A percentile compares a stretch with the other conserved stretches of the same genome.
phyloP scores from a whole-genome alignment of 2,329 filamentous ascomycete genomes.

The Aspergillus sp. region DNA sequence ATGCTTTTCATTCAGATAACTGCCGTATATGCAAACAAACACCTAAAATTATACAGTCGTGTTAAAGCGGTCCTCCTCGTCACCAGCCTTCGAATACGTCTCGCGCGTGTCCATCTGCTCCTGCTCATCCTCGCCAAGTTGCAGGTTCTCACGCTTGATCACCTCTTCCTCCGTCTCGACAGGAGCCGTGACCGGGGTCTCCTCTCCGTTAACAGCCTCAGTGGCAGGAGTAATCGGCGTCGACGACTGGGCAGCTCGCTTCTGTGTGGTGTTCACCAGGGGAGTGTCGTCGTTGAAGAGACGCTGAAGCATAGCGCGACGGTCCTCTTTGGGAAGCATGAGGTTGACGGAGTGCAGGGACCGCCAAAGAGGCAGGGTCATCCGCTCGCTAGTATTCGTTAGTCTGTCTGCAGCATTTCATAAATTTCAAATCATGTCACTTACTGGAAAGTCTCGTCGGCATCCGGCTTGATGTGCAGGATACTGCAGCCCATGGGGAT shows the following conservation, averaged over 20 bases:
- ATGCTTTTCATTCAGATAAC: slow-evolving; percentile 3
- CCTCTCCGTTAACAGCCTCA: slow-evolving; percentile 11
- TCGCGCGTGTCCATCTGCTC: slow-evolving; percentile 44
- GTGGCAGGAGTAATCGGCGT: slow-evolving; percentile 17
- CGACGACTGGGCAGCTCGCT: slow-evolving; percentile 24
- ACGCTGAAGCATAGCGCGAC: slow-evolving; percentile 85
- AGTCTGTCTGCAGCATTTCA: slow-evolving; percentile 10
- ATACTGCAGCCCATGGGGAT: slow-evolving; percentile 92
- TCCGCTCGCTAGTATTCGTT: slow-evolving; percentile 61
- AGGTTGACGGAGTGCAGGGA: slow-evolving; percentile 89
- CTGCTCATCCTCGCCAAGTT: slow-evolving; percentile 44
- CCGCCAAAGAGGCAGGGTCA: slow-evolving; percentile 92
- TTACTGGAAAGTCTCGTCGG: slow-evolving; percentile 55
- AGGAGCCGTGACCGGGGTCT: slow-evolving; percentile 19
- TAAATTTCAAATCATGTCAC: slow-evolving; percentile 9
- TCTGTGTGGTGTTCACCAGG: slow-evolving; percentile 64
- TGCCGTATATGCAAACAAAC: slow-evolving; percentile 11
- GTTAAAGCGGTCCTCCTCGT: slow-evolving; percentile 50
- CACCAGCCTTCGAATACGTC: slow-evolving; percentile 47
- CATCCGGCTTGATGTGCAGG: slow-evolving; percentile 74
- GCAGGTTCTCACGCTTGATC: slow-evolving; percentile 42
- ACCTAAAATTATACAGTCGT: slow-evolving; percentile 45
- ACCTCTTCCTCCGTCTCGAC: slow-evolving; percentile 37
- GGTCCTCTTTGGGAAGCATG: slow-evolving; percentile 97
- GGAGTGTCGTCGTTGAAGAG: slow-evolving; percentile 88